phyloP scores from a whole-genome alignment of 179 eudicot species.

The Patellifolia procumbens region DNA sequence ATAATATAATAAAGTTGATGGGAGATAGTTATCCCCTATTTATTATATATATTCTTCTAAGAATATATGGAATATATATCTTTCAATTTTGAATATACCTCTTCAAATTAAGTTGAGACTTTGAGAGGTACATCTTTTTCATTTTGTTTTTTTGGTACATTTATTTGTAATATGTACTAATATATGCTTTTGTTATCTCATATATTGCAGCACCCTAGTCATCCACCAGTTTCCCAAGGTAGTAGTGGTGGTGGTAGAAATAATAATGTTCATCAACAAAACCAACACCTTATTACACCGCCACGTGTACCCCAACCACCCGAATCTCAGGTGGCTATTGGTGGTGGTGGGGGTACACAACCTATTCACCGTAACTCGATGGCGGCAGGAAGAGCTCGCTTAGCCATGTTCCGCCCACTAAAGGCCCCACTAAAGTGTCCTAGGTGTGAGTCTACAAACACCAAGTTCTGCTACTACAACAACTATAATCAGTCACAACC shows the following conservation, averaged over 20 bases:
- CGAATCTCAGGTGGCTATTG: slow-evolving; percentile 27
- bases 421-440: slow-evolving; percentile 57
- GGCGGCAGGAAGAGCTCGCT: slow-evolving; percentile 52
- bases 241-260: slow-evolving; percentile 10
- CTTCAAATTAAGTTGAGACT: slow-evolving; percentile 4
- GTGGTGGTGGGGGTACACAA: slow-evolving; percentile 29
- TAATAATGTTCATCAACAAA: slow-evolving; percentile 28
- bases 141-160: not conserved
- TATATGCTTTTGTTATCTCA: not conserved
- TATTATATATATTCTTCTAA: no score
- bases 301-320: slow-evolving; percentile 31
- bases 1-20: slow-evolving; percentile 15
- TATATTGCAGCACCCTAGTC: slow-evolving; percentile 42
- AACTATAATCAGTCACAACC: slow-evolving; percentile 63
- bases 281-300: slow-evolving; percentile 34
- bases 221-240: slow-evolving; percentile 40
- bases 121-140: no score
- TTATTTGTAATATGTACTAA: not conserved
- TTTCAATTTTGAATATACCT: slow-evolving; percentile 47
- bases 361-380: slow-evolving; percentile 45
- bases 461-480: slow-evolving; percentile 68
- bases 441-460: slow-evolving; percentile 57
- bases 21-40: slow-evolving; percentile 43
- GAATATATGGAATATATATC: slow-evolving; percentile 13
- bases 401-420: slow-evolving; percentile 49